phyloP scores from a whole-genome alignment of 1,284 basidiomycete species.

The Blastosporella zonata region DNA sequence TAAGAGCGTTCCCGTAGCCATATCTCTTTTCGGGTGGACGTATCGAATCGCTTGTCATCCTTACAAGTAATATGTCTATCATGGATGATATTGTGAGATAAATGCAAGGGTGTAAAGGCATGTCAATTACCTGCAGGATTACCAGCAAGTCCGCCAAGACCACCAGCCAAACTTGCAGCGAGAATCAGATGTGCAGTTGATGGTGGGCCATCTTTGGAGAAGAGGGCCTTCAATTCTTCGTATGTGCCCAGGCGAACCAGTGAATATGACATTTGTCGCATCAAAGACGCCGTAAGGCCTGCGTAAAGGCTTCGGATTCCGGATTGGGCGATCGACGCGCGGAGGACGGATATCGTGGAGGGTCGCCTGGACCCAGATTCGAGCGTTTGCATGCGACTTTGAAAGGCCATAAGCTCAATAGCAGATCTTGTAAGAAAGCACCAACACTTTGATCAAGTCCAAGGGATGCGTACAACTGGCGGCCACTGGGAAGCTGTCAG shows the following conservation, averaged over 20 bases:
- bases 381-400: conserved; percentile 78
- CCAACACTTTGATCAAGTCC: conserved; percentile 85
- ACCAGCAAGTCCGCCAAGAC: conserved; percentile 75
- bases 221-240: conserved; percentile 66
- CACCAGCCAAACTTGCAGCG: conserved; percentile 72
- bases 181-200: conserved; percentile 55
- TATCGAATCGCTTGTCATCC: conserved; percentile 86
- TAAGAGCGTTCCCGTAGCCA: conserved; percentile 75
- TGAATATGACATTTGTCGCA: conserved; percentile 92
- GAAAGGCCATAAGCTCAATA: conserved; percentile 8
- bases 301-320: conserved; percentile 77
- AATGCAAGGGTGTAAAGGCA: no score
- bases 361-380: conserved; percentile 44
- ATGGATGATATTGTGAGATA: neutral
- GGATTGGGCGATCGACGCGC: conserved; percentile 51
- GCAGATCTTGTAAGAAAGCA: conserved; percentile 12
- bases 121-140: conserved; percentile 68
- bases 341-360: conserved; percentile 58
- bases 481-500: conserved; percentile 58
- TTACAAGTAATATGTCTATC: conserved; percentile 71
- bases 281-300: conserved; percentile 80
- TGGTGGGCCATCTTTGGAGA: conserved; percentile 48
- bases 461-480: conserved; percentile 84
- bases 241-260: conserved; percentile 85
- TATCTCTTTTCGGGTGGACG: conserved; percentile 72